phyloP scores from a whole-genome alignment of 2,329 filamentous ascomycete species.

The Ceratocystis smalleyi region DNA sequence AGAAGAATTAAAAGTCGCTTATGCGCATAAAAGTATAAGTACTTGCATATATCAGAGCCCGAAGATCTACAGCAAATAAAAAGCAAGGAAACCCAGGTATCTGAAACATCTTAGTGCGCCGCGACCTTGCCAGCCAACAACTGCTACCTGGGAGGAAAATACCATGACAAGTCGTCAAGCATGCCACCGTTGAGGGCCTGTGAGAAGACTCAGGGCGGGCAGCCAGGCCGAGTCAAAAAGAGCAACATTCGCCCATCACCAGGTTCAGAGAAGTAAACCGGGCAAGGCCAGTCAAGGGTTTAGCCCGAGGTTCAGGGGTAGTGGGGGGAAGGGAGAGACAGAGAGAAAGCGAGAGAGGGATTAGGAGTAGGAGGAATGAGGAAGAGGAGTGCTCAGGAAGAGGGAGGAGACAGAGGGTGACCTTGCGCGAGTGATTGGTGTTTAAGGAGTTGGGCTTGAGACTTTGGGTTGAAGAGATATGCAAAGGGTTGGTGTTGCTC shows the following conservation, averaged over 20 bases:
- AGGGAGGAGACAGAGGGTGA: neutral
- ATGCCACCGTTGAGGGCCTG: too few relatives aligned
- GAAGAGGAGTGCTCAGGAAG: neutral
- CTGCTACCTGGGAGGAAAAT: neutral
- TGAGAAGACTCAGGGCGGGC: neutral
- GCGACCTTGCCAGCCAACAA: neutral
- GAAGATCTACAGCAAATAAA: neutral
- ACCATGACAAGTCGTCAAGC: neutral
- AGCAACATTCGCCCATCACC: neutral
- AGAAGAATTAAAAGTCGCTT: neutral
- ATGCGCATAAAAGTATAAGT: too few relatives aligned
- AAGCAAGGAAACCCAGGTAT: neutral
- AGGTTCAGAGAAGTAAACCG: neutral
- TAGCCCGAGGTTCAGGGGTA: neutral
- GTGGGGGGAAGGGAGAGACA: neutral
- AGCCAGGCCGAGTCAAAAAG: neutral
- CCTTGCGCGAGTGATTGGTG: neutral
- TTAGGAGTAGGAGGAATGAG: neutral
- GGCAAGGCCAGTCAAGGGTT: neutral
- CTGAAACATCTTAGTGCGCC: neutral
- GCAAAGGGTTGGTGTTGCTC: neutral
- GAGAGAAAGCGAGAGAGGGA: neutral
- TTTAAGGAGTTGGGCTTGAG: neutral
- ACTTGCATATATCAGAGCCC: too few relatives aligned
- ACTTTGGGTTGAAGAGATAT: neutral